Evolutionary conservation across 192 early-diverging fungal genomes (phyloP), one percentile per base, ranked within the genome.

Genomic region (Backusella luteola): DNA sequence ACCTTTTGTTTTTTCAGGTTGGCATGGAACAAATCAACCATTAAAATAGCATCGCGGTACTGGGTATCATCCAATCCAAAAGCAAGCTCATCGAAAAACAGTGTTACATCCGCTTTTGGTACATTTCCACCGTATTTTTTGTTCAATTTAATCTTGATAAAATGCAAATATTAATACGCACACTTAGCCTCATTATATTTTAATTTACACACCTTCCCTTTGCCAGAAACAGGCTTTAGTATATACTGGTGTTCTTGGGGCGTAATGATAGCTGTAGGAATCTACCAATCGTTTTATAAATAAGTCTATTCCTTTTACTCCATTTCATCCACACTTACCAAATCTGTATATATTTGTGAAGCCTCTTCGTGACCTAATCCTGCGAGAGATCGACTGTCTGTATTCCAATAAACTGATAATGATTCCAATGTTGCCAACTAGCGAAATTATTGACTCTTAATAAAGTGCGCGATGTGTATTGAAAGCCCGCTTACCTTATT

Each of bases 41-140:
- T 80, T 23, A 92, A 74, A 74, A 95, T 83, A 1, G 85, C 80
- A 63, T 91, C 91, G 0, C 78, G 73, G 76, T 94, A 96, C 78
- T 96, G 95, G 46, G 88, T 82, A 71, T 93, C 90, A 69, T 94
- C 90, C 14, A 96, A 73, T 32, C 89, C 86, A 79, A 96, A 94
- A 1, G 87, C 94, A 23, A 95, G 81, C 74, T 92, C 90, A 80
- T 94, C 91, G 79, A 95, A 94, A 69, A 91, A 82, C 17, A 94
- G 81, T 68, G 78, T 87, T 36, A 85, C 85, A 71, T 83, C 82
- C n/a, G 84, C 88, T 71, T 85, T 87, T 2, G 90, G 69, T 0
- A 36, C 68, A 17, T 67, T 26, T 17, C 38, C 38, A 26, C 67
- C 75, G 38, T 46, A 81, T 21, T 77, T 71, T 34, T 77, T 76